Base-by-base conservation (phyloP, 2,329 filamentous ascomycete genomes). In the Capronia epimyces region DNA sequence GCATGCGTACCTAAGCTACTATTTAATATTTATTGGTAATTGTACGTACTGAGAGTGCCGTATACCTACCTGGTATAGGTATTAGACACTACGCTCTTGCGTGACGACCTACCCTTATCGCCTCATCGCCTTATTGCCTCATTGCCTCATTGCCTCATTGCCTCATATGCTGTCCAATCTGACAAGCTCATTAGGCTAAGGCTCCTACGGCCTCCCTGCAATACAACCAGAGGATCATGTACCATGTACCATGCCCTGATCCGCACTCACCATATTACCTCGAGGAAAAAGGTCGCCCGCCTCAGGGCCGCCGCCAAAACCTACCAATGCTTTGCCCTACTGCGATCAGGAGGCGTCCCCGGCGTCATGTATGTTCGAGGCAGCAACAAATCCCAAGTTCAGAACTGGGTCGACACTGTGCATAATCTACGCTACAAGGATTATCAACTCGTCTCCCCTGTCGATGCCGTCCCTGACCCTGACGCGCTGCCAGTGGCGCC, bases 341-440 rank as follows among this genome's bases (percentile, higher is more conserved):
- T 88, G 1, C 78, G 85, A 21, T 82, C 77, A 55, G 84, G 86
- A 9, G 80, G 82, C 1, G 78, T 77, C 20, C 86, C 86, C 0
- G 86, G 86, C 1, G 82, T 90, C 59, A 89, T 90, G 86, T 87
- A 89, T 63, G 85, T 83, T 43, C 83, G 87, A 63, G 79, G 81
- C 1, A 57, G 58, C 3, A 69, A 75, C n/a, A 75, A 78, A 58
- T 60, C 63, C 1, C 72, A 72, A 1, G 78, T 88, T 2, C 73
- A 71, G 50, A 71, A 73, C 12, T 89, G 85, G 85, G 81, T 88
- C 3, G 72, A 71, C 9, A 70, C 72, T 1, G 84, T 88, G 1
- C 79, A 85, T 58, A 55, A 75, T 21, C 67, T 88, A 36, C 74
- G 82, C 5, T 88, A 88, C 67, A 88, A 88, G 59, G 84, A 88